phyloP scores from a whole-genome alignment of 2,329 filamentous ascomycete species.

The Fusarium nisikadoi region DNA sequence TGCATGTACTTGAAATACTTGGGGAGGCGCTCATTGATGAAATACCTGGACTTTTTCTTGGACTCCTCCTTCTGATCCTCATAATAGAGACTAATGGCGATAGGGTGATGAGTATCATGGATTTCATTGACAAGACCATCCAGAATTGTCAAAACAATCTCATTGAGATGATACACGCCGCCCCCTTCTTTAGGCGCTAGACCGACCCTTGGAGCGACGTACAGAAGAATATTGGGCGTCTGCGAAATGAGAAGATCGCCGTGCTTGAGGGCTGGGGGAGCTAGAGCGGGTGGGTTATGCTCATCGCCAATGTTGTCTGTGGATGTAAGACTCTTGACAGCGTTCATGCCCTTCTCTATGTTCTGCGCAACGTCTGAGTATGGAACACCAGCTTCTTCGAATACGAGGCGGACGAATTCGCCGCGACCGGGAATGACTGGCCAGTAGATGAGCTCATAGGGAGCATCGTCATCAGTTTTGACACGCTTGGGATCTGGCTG shows the following conservation, averaged over 20 bases:
- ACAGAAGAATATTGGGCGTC: conserved; percentile 78
- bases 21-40: conserved; percentile 70
- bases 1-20: conserved; percentile 80
- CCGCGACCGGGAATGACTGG: conserved; percentile 77
- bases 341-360: conserved; percentile 59
- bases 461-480: conserved; percentile 54
- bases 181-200: conserved; percentile 59
- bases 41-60: conserved; percentile 66
- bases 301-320: conserved; percentile 59
- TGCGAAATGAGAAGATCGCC: conserved; percentile 73
- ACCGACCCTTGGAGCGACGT: conserved; percentile 70
- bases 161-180: conserved; percentile 68
- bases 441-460: conserved; percentile 78
- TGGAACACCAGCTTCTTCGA: conserved; percentile 73
- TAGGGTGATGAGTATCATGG: conserved; percentile 81
- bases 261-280: conserved; percentile 73
- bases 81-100: conserved; percentile 70
- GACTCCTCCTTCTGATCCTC: conserved; percentile 80
- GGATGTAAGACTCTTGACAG: conserved; percentile 61
- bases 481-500: conserved; percentile 43
- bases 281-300: conserved; percentile 71
- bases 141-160: conserved; percentile 73
- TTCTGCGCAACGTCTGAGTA: conserved; percentile 68
- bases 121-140: conserved; percentile 77
- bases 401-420: conserved; percentile 76